Conservation (phyloP, 177 flowering plant genomes). For the Vitis hybrid region DNA sequence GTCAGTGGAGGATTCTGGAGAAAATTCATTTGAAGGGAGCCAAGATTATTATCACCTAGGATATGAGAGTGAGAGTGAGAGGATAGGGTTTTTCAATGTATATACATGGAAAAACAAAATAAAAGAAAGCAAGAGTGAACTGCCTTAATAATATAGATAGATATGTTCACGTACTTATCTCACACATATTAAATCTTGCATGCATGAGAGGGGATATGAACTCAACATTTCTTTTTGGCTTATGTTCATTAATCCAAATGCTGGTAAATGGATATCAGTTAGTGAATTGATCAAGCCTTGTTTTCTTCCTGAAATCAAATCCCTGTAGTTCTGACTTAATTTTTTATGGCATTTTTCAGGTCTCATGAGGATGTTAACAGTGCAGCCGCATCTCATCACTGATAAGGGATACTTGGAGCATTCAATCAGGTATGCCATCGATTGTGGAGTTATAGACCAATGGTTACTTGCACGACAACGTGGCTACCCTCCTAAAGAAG, state of each 20-base stretch:
- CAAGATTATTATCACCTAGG: too few species aligned
- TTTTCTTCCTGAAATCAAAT: neutral
- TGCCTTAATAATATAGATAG: too few species aligned
- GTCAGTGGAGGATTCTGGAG: too few species aligned
- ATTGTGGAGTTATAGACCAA: conserved; percentile 76
- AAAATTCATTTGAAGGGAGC: too few species aligned
- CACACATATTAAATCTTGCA: too few species aligned
- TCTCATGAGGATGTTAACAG: conserved; percentile 74
- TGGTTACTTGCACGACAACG: conserved; percentile 56
- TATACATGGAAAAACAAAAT: too few species aligned
- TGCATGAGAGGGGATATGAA: neutral
- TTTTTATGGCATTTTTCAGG: conserved; percentile 40
- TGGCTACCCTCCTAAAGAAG: conserved; percentile 78
- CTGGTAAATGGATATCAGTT: neutral
- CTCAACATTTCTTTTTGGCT: neutral
- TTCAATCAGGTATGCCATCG: conserved; percentile 69
- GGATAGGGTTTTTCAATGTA: too few species aligned
- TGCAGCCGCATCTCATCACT: conserved; percentile 68
- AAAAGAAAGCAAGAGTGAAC: too few species aligned
- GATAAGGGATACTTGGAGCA: conserved; percentile 71
- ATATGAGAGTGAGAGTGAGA: too few species aligned
- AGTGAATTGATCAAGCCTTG: neutral
- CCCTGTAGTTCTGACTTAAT: neutral
- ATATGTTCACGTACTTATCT: too few species aligned
- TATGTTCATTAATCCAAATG: neutral